These are phyloP conservation scores for Panaeolus cyanescens DNA, from an alignment of 768 basidiomycete genomes.

Conservation along the genomic window DNA sequence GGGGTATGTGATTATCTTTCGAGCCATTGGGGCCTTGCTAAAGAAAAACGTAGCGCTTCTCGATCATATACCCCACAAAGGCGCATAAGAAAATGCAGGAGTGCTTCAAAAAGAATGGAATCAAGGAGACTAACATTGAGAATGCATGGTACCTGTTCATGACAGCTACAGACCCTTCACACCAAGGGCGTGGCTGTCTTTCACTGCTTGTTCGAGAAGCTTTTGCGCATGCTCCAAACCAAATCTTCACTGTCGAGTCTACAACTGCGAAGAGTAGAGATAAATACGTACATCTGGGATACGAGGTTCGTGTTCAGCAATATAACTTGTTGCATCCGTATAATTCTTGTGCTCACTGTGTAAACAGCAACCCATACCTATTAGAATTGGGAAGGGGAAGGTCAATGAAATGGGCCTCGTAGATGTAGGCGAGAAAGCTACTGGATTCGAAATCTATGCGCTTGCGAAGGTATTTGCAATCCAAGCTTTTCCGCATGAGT, in stretches of 20 bases:
- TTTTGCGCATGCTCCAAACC: slow-evolving; percentile 21
- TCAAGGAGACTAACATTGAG: neutral
- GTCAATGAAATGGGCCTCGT: slow-evolving; percentile 15
- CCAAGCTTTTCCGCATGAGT: neutral
- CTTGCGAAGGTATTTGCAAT: slow-evolving; percentile 20
- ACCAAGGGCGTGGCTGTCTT: neutral
- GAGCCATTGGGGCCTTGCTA: neutral
- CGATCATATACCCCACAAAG: neutral
- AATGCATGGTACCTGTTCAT: neutral
- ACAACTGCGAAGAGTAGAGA: slow-evolving; percentile 27
- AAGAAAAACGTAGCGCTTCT: neutral
- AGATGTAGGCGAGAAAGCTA: slow-evolving; percentile 16
- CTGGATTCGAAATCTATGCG: slow-evolving; percentile 20
- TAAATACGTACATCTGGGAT: slow-evolving; percentile 31
- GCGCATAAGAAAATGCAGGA: neutral
- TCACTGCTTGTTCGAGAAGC: slow-evolving; percentile 28
- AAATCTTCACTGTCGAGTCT: slow-evolving; percentile 27
- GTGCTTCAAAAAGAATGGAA: neutral
- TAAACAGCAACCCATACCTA: slow-evolving; percentile 14
- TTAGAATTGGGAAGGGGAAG: slow-evolving; percentile 23
- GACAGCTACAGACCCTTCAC: neutral
- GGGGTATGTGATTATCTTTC: neutral
- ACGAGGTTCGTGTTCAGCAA: slow-evolving; percentile 22
- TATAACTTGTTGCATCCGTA: neutral
- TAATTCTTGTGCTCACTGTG: neutral